Evolutionary conservation across 2,329 filamentous ascomycete species (phyloP), one percentile per base, ranked within the genome.

Genomic region (Scedosporium aurantiacum): DNA sequence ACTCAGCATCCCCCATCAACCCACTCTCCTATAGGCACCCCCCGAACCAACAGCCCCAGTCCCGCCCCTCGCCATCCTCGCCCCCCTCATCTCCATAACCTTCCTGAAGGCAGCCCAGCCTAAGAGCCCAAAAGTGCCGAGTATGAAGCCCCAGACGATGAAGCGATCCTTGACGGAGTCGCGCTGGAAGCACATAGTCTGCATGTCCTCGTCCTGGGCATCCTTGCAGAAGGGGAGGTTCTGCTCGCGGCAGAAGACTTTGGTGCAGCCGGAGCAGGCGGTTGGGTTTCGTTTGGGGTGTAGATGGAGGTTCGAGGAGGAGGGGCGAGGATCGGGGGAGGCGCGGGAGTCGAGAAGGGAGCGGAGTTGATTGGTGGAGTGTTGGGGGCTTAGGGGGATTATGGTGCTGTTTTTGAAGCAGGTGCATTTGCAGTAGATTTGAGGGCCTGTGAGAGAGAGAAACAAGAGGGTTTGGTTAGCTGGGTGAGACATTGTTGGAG

Each of bases 361-460:
- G 62, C 67, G 64, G 65, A 70, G 63, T 64, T 70, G 64, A 67
- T 67, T 65, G 60, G 66, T 60, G 63, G 70, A 65, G 60, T 72
- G 67, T 63, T 77, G 72, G 3, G 80, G 78, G n/a, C 78, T 81
- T 8, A 86, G 78, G 14, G 81, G 78, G 68, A 87, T 85, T 68
- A 87, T 85, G 65, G 83, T 87, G 77, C 82, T 85, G 75, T 87
- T 87, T 67, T 82, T 83, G 75, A 85, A 85, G 75, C 84, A 87
- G 66, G 83, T 87, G 74, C 84, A 87, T 78, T 87, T 87, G 78
- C 84, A 87, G 70, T 87, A 87, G 1, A 81, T 82, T 18, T 82
- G 83, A 52, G 82, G 79, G 37, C 80, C 83, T 86, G 67, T 32
- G 60, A 18, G 57, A 40, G 27, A 41, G 45, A 28, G 54, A 27